A percentile compares a stretch with the other conserved stretches of the same genome.
Evolutionary conservation across 2,329 filamentous ascomycete genomes (phyloP).

Genomic region (Orbilia ellipsospora): DNA sequence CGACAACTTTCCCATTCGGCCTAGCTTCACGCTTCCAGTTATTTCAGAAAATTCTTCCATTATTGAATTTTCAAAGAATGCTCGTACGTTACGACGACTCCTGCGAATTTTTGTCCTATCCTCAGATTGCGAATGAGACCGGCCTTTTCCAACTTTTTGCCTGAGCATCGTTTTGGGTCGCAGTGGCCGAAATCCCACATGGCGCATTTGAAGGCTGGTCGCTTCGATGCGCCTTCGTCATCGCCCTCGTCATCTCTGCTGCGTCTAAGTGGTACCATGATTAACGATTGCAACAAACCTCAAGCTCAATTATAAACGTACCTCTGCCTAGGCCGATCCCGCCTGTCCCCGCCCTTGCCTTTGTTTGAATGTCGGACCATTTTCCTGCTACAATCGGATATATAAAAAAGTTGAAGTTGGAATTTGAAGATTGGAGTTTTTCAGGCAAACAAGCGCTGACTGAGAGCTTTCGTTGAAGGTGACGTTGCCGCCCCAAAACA

Average conservation of each 20-base stretch:
- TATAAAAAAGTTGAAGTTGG: no score
- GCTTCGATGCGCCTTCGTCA: conserved; percentile 60
- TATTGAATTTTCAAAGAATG: neutral
- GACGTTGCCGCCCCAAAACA: conserved; percentile 55
- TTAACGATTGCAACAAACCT: conserved; percentile 7
- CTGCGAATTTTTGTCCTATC: conserved; percentile 88
- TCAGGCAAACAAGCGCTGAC: conserved; percentile 23
- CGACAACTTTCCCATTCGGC: conserved; percentile 86
- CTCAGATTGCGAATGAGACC: conserved; percentile 93
- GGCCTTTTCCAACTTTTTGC: conserved; percentile 90
- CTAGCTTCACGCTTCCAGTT: conserved; percentile 56
- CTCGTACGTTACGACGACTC: conserved; percentile 83
- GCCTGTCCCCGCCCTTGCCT: conserved; percentile 38
- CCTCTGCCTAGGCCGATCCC: conserved; percentile 31
- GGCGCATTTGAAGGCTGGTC: conserved; percentile 82
- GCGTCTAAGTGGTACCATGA: conserved; percentile 11
- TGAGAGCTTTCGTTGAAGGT: conserved; percentile 35
- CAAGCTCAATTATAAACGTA: conserved; percentile 6
- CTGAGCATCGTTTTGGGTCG: conserved; percentile 95
- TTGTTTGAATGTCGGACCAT: conserved; percentile 50
- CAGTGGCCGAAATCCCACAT: conserved; percentile 99
- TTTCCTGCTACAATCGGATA: neutral
- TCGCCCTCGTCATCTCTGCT: conserved; percentile 22
- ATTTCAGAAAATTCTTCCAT: conserved; percentile 14
- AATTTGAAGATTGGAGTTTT: conserved; percentile 1